A percentile compares a stretch with the other conserved stretches of the same genome.
phyloP scores from a whole-genome alignment of 768 basidiomycete species.

The Boletus rubropictus region DNA sequence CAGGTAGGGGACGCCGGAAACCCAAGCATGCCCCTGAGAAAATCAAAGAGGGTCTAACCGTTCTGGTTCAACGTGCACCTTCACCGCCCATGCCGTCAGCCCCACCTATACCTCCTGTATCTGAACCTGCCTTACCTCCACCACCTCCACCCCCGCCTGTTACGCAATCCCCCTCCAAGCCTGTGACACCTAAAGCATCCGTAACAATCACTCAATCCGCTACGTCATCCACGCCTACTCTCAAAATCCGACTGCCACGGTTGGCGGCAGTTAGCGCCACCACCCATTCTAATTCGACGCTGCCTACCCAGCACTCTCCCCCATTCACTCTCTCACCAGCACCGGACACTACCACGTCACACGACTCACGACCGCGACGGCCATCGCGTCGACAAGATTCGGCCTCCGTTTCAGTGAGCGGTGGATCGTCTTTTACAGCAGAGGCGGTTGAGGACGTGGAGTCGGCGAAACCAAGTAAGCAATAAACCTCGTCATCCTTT shows the following conservation, averaged over 20 bases:
- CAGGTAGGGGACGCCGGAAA: slow-evolving; percentile 24
- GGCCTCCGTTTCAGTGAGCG: slow-evolving; percentile 28
- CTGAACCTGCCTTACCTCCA: slow-evolving; percentile 10
- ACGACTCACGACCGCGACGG: slow-evolving; percentile 28
- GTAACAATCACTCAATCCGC: slow-evolving; percentile 31
- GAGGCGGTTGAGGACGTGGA: slow-evolving; percentile 27
- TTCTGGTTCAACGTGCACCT: slow-evolving; percentile 9
- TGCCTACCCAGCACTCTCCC: slow-evolving; percentile 20
- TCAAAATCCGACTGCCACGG: slow-evolving; percentile 32
- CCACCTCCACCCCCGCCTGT: slow-evolving; percentile 5
- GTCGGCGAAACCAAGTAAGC: slow-evolving; percentile 26
- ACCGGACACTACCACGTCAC: slow-evolving; percentile 15
- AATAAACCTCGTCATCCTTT: background rate
- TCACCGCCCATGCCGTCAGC: slow-evolving; percentile 10
- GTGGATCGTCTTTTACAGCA: slow-evolving; percentile 28
- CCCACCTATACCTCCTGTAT: slow-evolving; percentile 11
- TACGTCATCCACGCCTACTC: slow-evolving; percentile 30
- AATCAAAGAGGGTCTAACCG: slow-evolving; percentile 12
- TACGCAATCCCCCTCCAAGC: slow-evolving; percentile 17
- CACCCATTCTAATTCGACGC: slow-evolving; percentile 18
- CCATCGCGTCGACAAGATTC: slow-evolving; percentile 26
- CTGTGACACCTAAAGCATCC: slow-evolving; percentile 31
- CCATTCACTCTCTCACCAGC: slow-evolving; percentile 17
- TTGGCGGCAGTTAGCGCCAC: slow-evolving; percentile 27
- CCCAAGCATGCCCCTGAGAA: slow-evolving; percentile 13